Evolutionary conservation across 1,139 yeast genomes (phyloP).

Genomic region (Pichia sp.): DNA sequence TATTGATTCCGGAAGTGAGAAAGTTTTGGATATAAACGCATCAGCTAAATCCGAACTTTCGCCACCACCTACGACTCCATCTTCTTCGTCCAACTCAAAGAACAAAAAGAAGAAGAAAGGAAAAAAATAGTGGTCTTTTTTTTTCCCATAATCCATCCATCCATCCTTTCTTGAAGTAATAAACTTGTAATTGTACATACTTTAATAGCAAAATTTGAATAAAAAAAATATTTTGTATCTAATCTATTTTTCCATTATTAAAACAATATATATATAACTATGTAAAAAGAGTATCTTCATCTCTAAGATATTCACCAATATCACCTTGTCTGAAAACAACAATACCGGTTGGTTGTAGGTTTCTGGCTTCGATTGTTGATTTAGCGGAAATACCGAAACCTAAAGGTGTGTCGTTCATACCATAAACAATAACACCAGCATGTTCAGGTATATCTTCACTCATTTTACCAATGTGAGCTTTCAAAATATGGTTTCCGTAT

Average conservation of each 20-base stretch:
- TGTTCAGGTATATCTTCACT: slow-evolving; percentile 98
- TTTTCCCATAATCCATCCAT: no score
- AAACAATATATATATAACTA: slow-evolving; percentile 22
- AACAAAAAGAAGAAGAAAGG: slow-evolving; percentile 17
- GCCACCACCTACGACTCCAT: background rate
- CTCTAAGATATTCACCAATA: slow-evolving; percentile 96
- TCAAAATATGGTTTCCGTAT: slow-evolving; percentile 92
- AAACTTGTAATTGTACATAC: no score
- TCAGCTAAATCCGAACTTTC: slow-evolving; percentile 1
- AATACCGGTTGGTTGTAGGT: slow-evolving; percentile 85
- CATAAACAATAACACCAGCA: slow-evolving; percentile 85
- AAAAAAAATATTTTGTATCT: background rate
- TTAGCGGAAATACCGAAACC: slow-evolving; percentile 97
- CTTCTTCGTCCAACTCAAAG: slow-evolving; percentile 20
- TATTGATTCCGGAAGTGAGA: slow-evolving; percentile 45
- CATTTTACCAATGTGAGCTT: slow-evolving; percentile 95
- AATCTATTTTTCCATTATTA: background rate
- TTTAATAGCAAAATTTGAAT: background rate
- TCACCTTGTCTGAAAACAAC: slow-evolving; percentile 97
- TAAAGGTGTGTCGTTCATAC: slow-evolving; percentile 88
- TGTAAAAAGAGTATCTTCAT: slow-evolving; percentile 92
- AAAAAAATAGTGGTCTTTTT: slow-evolving; percentile 4
- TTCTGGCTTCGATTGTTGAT: slow-evolving; percentile 82
- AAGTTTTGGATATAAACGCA: slow-evolving; percentile 24
- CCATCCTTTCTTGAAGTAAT: no score